Evolutionary conservation across 768 basidiomycete species (phyloP).

Genomic region (Tulasnella sp.): DNA sequence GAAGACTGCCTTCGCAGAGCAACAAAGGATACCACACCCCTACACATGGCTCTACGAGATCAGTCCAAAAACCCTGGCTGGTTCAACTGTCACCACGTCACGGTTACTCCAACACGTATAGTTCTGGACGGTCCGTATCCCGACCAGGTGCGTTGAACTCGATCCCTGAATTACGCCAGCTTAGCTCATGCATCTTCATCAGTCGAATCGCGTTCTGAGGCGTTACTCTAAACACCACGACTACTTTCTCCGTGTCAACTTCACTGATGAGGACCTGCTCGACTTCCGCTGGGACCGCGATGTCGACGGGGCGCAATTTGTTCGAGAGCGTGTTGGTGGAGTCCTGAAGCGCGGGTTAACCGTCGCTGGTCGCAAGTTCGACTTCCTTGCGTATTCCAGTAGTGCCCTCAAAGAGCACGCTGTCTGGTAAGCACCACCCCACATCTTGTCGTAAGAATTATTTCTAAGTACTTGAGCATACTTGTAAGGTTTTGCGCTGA

Average conservation of each 20-base stretch:
- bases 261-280: conserved; percentile 72
- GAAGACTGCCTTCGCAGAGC: conserved; percentile 5
- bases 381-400: conserved; percentile 65
- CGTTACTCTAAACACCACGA: conserved; percentile 52
- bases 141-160: conserved; percentile 9
- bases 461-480: not conserved
- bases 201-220: conserved; percentile 76
- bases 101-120: conserved; percentile 68
- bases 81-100: conserved; percentile 64
- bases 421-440: conserved; percentile 41
- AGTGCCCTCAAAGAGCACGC: conserved; percentile 70
- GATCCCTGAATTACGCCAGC: conserved; percentile 25
- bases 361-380: conserved; percentile 49
- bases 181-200: conserved; percentile 24
- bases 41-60: conserved; percentile 11
- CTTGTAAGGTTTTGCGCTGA: conserved; percentile 43
- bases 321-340: conserved; percentile 51
- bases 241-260: conserved; percentile 73
- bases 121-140: conserved; percentile 67
- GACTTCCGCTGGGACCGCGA: conserved; percentile 63
- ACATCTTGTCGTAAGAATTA: not conserved
- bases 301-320: conserved; percentile 50
- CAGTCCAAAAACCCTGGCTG: conserved; percentile 28
- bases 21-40: conserved; percentile 4
- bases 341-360: conserved; percentile 55